Conservation (phyloP, 139 green algal species). For the Picochlorum sp. region DNA sequence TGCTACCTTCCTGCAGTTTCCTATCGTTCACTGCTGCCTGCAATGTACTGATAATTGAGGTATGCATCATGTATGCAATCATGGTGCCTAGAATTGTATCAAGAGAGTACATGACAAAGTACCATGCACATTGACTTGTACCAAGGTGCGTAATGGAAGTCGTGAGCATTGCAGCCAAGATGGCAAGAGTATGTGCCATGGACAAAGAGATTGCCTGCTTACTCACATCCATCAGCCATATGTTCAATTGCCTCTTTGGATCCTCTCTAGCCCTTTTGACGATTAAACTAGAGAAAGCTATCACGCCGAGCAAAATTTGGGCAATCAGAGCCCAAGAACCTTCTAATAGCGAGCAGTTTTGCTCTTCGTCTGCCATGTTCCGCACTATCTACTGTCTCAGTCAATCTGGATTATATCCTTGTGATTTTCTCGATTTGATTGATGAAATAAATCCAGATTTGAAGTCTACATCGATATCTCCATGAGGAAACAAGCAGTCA, state of each 20-base stretch:
- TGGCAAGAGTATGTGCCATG: slow-evolving; percentile 21
- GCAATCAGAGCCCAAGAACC: background rate
- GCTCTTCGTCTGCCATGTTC: too few relatives aligned
- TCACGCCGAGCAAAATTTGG: background rate
- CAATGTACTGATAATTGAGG: slow-evolving; percentile 1
- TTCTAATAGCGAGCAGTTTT: background rate
- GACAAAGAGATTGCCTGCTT: slow-evolving; percentile 31
- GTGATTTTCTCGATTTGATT: too few relatives aligned
- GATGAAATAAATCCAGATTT: too few relatives aligned
- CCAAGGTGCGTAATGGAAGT: background rate
- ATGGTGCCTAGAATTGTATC: slow-evolving; percentile 43
- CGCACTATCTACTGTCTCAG: too few relatives aligned
- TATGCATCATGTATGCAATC: slow-evolving; percentile 36
- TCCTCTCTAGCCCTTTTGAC: slow-evolving; percentile 11
- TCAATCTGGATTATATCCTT: too few relatives aligned
- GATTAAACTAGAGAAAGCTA: background rate
- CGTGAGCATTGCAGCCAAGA: slow-evolving; percentile 37
- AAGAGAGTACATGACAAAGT: slow-evolving; percentile 34
- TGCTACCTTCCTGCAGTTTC: background rate
- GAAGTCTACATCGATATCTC: too few relatives aligned
- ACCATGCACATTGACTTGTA: slow-evolving; percentile 40
- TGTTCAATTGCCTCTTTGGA: slow-evolving; percentile 26
- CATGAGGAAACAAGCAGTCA: too few relatives aligned
- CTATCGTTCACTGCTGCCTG: slow-evolving; percentile 4
- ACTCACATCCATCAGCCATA: slow-evolving; percentile 47